Percentiles rank a stretch among this genome's conserved stretches.
Evolutionary conservation across 73 alveolate species (phyloP).

Genomic region (Paramecium bursaria): DNA sequence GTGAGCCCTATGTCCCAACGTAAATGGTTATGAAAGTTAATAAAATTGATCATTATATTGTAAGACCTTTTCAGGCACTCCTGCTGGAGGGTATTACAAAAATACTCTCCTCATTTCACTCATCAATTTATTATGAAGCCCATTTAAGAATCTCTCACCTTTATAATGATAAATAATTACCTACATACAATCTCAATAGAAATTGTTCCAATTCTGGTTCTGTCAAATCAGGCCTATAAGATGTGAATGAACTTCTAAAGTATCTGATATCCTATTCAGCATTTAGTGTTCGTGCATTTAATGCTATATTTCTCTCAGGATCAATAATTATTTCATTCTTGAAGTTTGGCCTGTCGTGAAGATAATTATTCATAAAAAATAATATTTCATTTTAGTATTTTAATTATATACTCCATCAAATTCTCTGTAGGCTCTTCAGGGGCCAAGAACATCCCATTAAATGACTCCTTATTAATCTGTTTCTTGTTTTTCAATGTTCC

Average conservation of each 20-base stretch:
- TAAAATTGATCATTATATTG: constrained; percentile 6
- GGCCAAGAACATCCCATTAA: background rate
- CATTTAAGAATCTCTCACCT: constrained; percentile 44
- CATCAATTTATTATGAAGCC: background rate
- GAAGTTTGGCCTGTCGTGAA: background rate
- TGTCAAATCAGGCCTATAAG: constrained; percentile 57
- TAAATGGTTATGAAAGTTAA: constrained; percentile 24
- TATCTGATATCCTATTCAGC: constrained; percentile 34
- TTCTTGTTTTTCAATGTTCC: background rate
- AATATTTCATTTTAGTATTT: too few species aligned
- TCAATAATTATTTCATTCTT: constrained; percentile 32
- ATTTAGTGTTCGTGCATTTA: constrained; percentile 31
- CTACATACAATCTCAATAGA: constrained; percentile 6
- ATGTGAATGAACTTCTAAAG: background rate
- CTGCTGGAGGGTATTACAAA: background rate
- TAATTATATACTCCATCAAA: background rate
- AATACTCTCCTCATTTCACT: constrained; percentile 29
- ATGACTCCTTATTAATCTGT: background rate
- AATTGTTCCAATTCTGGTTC: constrained; percentile 26
- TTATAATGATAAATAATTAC: background rate
- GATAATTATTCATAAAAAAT: too few species aligned
- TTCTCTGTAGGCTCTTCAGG: constrained; percentile 9
- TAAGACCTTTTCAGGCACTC: constrained; percentile 10
- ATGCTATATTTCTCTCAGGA: constrained; percentile 51
- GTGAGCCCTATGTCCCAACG: constrained; percentile 46